A percentile compares a stretch with the other conserved stretches of the same genome.
Evolutionary conservation across 257 asterid species (phyloP).

Genomic region (Mitragyna speciosa): DNA sequence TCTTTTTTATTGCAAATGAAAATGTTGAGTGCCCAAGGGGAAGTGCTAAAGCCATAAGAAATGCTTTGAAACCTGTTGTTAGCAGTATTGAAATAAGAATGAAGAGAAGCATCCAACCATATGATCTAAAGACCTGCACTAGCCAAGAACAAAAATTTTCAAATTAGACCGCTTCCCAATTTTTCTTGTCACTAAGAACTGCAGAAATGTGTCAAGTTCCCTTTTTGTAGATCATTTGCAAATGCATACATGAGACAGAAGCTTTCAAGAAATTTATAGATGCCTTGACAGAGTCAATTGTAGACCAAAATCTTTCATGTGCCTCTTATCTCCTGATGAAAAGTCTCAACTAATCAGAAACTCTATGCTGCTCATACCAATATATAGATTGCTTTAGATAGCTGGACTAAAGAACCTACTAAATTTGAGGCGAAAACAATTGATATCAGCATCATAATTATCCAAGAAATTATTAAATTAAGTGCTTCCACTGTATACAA

Average conservation of each 20-base stretch:
- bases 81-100: constrained; percentile 49
- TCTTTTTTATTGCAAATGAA: constrained; percentile 53
- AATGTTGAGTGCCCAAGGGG: constrained; percentile 70
- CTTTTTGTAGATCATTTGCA: neutral
- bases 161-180: neutral
- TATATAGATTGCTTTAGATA: neutral
- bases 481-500: no score
- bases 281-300: neutral
- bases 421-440: no score
- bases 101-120: constrained; percentile 65
- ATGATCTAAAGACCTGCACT: constrained; percentile 74
- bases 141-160: constrained; percentile 18
- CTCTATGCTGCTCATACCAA: neutral
- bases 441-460: no score
- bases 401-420: neutral
- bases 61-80: constrained; percentile 71
- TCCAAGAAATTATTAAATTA: neutral
- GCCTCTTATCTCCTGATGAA: neutral
- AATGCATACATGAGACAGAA: neutral
- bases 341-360: neutral
- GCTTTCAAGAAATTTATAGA: neutral
- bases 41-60: constrained; percentile 67
- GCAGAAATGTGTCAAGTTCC: neutral
- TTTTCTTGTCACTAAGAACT: neutral
- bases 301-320: neutral